Evolutionary conservation across 2,329 filamentous ascomycete species (phyloP).

Genomic region (Aphanoascus verrucosus): DNA sequence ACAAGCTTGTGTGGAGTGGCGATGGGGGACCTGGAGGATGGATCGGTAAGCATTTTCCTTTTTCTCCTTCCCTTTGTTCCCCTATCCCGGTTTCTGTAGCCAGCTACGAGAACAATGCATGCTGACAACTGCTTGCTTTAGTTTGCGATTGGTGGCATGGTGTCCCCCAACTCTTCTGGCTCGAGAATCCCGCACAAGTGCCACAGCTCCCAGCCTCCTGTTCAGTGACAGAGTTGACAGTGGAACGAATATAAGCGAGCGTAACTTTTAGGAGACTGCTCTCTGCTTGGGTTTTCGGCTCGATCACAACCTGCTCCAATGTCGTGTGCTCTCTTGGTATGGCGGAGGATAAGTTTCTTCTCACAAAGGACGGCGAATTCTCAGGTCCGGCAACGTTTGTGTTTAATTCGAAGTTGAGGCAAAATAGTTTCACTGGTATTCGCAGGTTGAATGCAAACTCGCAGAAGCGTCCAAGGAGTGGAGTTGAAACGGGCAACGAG

Average conservation of each 20-base stretch:
- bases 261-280: neutral
- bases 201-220: conserved; percentile 25
- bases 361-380: too few relatives aligned
- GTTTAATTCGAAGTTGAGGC: too few relatives aligned
- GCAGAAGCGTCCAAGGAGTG: too few relatives aligned
- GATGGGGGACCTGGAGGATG: conserved; percentile 30
- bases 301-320: too few relatives aligned
- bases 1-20: conserved; percentile 21
- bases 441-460: too few relatives aligned
- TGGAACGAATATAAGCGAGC: conserved; percentile 19
- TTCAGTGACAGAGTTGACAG: conserved; percentile 24
- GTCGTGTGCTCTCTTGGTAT: too few relatives aligned
- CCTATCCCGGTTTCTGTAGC: neutral
- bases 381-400: too few relatives aligned
- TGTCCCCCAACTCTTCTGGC: conserved; percentile 32
- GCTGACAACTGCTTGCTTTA: conserved; percentile 15
- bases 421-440: too few relatives aligned
- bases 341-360: too few relatives aligned
- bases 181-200: conserved; percentile 19
- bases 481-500: too few relatives aligned
- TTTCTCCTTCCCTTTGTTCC: neutral
- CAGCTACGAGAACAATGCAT: neutral
- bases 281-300: neutral
- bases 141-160: conserved; percentile 35
- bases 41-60: conserved; percentile 26